phyloP scores from a whole-genome alignment of 2,329 filamentous ascomycete species.

The Decorospora gaudefroyi region DNA sequence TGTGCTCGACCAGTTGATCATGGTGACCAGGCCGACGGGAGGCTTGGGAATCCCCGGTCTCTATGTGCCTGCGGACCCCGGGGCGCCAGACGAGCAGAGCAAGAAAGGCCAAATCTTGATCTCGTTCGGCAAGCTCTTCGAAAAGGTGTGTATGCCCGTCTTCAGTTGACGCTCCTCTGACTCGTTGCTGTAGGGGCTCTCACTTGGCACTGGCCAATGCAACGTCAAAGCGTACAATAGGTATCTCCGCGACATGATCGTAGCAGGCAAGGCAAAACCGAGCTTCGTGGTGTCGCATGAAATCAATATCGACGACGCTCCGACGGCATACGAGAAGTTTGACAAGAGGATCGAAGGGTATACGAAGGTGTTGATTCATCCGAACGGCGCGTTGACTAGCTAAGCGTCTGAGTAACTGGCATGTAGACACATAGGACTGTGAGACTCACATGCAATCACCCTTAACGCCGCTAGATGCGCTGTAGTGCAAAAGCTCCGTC shows the following conservation, averaged over 20 bases:
- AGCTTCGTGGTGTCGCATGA: slow-evolving; percentile 70
- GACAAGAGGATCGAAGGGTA: slow-evolving; percentile 68
- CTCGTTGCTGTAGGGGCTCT: slow-evolving; percentile 55
- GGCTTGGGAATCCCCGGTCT: slow-evolving; percentile 65
- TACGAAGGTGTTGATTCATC: slow-evolving; percentile 70
- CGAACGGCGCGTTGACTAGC: slow-evolving; percentile 56
- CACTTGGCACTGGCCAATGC: slow-evolving; percentile 66
- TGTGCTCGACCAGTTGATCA: slow-evolving; percentile 67
- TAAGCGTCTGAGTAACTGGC: slow-evolving; percentile 12
- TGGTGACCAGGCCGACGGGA: slow-evolving; percentile 64
- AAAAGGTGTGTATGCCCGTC: slow-evolving; percentile 56
- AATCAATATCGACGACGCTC: slow-evolving; percentile 65
- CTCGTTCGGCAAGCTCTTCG: slow-evolving; percentile 69
- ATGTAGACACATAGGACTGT: neutral
- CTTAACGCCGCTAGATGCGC: slow-evolving; percentile 7
- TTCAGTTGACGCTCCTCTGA: neutral
- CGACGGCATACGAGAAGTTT: slow-evolving; percentile 66
- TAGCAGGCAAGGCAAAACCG: slow-evolving; percentile 66
- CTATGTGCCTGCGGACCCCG: slow-evolving; percentile 61
- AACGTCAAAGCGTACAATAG: slow-evolving; percentile 71
- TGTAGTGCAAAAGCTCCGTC: slow-evolving; percentile 54
- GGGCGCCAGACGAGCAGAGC: slow-evolving; percentile 63
- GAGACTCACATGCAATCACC: slow-evolving; percentile 4
- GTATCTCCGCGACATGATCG: slow-evolving; percentile 68
- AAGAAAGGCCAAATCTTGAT: slow-evolving; percentile 67